Evolutionary conservation across 106 monocot genomes (phyloP).

Genomic region (Chionographis japonica): DNA sequence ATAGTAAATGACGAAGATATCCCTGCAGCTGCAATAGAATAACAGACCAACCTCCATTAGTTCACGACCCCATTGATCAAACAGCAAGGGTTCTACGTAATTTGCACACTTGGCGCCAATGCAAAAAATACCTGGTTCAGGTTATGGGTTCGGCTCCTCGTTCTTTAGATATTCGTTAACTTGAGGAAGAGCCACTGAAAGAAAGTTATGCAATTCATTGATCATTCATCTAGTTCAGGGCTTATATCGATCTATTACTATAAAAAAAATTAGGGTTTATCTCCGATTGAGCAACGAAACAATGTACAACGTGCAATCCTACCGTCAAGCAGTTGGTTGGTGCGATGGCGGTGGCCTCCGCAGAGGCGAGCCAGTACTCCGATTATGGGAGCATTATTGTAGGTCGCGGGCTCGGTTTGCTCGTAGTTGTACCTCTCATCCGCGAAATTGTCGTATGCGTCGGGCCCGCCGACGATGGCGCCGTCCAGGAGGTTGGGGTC

Average conservation of each 20-base stretch:
- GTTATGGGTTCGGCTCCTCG: not conserved
- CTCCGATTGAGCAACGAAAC: no score
- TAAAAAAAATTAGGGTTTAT: not conserved
- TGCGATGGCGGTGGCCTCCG: conserved; percentile 28
- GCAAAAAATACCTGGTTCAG: not conserved
- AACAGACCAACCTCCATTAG: not conserved
- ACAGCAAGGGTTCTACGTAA: no score
- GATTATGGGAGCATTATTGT: conserved; percentile 82
- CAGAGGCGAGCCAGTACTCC: conserved; percentile 75
- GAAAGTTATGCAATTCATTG: not conserved
- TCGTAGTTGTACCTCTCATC: conserved; percentile 80
- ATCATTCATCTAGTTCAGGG: not conserved
- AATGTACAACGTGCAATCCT: not conserved
- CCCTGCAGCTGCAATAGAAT: not conserved
- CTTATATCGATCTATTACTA: not conserved
- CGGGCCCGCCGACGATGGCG: conserved; percentile 87
- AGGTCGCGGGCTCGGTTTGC: conserved; percentile 92
- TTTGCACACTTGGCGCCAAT: not conserved
- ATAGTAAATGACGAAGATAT: not conserved
- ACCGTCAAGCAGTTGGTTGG: conserved; percentile 55
- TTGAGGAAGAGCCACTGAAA: conserved; percentile 21
- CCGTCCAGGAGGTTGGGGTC: conserved; percentile 85
- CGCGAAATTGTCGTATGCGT: conserved; percentile 74
- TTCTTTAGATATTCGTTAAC: conserved; percentile 14
- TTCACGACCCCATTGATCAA: no score